Base-by-base conservation (phyloP, 148 eudicot species). In the Chenopodium suecicum region DNA sequence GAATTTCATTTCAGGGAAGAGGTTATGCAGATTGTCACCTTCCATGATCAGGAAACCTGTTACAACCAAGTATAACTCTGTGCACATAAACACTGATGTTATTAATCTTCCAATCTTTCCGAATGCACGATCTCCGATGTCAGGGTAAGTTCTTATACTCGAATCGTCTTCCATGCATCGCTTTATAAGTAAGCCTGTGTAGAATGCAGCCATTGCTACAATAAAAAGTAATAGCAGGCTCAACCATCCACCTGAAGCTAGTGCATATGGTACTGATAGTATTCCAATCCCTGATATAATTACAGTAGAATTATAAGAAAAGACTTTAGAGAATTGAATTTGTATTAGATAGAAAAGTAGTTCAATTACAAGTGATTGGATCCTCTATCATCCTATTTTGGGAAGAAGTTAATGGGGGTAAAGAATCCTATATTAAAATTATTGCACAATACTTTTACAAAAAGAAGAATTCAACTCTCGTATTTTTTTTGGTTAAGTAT, bases 31-130 rank as follows among this genome's bases (percentile, higher is more conserved):
- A 69, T 90, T 90, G 34, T 90, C 93, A 0, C 93, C 93, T 90
- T 90, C 93, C 69, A 90, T 66, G 52, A 90, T 90, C 56, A 90
- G 22, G 82, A 90, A 89, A 10, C 93, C 91, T 1, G 89, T 89
- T 6, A 85, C 93, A 12, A 90, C 90, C 68, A 89, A 60, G 83
- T 87, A 89, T 20, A 90, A 84, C 75, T 90, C 91, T 32, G 73
- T 63, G 73, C 86, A 86, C 88, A 90, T 86, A 65, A 90, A 78
- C 1, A 81, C 22, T 0, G 87, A 87, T n/a, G 81, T 67, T 1
- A 90, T 22, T 14, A 75, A 65, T 80, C 87, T 87, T 14, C 93
- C 93, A 0, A 47, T 65, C n/a, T 31, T 83, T 44, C 93, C 91
- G 67, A 89, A 90, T 60, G 93, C 93, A 19, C 64, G 86, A 54